phyloP scores from a whole-genome alignment of 208 protist genomes.

The Trypanosoma caninum region DNA sequence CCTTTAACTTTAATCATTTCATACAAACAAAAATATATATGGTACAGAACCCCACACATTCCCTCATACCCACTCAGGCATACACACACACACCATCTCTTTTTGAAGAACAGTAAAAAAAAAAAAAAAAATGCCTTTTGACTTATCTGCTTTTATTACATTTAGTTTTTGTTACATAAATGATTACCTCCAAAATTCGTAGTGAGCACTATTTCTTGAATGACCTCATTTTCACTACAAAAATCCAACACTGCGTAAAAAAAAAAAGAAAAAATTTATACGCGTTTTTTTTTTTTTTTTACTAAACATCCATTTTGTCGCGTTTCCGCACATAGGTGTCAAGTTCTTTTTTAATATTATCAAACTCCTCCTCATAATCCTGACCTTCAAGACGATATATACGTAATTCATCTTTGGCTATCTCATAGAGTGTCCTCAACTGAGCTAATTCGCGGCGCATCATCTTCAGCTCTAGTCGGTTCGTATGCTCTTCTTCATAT shows the following conservation, averaged over 20 bases:
- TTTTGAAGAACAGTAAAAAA: neutral
- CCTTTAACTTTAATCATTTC: too few species aligned
- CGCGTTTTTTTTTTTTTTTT: slow-evolving; percentile 3
- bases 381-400: slow-evolving; percentile 62
- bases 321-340: slow-evolving; percentile 57
- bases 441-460: slow-evolving; percentile 43
- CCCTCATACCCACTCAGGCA: too few species aligned
- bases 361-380: slow-evolving; percentile 77
- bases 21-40: slow-evolving; percentile 30
- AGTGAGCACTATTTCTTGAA: too few species aligned
- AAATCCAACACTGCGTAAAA: slow-evolving; percentile 2
- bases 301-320: slow-evolving; percentile 24
- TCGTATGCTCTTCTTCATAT: slow-evolving; percentile 48
- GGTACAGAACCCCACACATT: too few species aligned
- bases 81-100: neutral
- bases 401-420: slow-evolving; percentile 60
- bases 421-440: slow-evolving; percentile 34
- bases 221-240: neutral
- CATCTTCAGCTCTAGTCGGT: slow-evolving; percentile 53
- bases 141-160: too few species aligned
- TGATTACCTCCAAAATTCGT: too few species aligned
- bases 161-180: too few species aligned
- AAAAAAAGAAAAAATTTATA: neutral
- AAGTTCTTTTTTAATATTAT: slow-evolving; percentile 58
- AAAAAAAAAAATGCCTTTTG: too few species aligned